These are phyloP conservation scores for Cladorrhinum sp. DNA, from an alignment of 2,329 filamentous ascomycete genomes.

Conservation along the genomic window DNA sequence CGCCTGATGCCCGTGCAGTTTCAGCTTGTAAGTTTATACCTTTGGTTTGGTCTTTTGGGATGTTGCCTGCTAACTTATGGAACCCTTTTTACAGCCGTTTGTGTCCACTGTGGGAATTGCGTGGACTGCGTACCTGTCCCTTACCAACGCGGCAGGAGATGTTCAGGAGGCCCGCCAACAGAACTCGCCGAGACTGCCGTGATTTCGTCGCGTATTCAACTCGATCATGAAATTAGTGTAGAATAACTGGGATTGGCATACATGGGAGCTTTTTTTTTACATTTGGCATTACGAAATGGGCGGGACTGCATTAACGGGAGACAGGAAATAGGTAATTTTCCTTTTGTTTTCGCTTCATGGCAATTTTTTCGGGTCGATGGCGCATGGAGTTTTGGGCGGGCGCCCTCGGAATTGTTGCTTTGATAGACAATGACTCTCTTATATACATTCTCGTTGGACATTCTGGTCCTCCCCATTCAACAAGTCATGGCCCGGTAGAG, in stretches of 20 bases:
- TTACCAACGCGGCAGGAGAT: constrained; percentile 84
- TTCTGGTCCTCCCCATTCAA: not conserved
- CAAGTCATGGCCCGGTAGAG: too few relatives aligned
- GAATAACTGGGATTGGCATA: not conserved
- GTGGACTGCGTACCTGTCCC: constrained; percentile 94
- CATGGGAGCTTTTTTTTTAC: not conserved
- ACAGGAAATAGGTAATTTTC: not conserved
- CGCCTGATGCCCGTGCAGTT: constrained; percentile 91
- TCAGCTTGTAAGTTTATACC: constrained; percentile 72
- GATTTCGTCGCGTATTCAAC: not conserved
- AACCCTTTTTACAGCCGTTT: constrained; percentile 65
- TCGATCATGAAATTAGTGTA: not conserved
- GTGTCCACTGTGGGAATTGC: constrained; percentile 94
- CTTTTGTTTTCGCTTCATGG: not conserved
- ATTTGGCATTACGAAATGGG: not conserved
- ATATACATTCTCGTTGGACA: not conserved
- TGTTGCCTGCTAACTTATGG: constrained; percentile 8
- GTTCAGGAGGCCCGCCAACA: constrained; percentile 32
- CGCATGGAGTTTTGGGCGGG: not conserved
- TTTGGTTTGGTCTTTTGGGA: constrained; percentile 7
- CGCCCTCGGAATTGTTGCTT: not conserved
- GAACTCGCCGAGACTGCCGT: not conserved
- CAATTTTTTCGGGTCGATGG: not conserved
- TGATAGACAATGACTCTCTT: not conserved
- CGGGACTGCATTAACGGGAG: not conserved